A percentile compares a stretch with the other conserved stretches of the same genome.
These are phyloP conservation scores for Termitomyces sp. DNA, from an alignment of 768 basidiomycete genomes.

Conservation along the genomic window DNA sequence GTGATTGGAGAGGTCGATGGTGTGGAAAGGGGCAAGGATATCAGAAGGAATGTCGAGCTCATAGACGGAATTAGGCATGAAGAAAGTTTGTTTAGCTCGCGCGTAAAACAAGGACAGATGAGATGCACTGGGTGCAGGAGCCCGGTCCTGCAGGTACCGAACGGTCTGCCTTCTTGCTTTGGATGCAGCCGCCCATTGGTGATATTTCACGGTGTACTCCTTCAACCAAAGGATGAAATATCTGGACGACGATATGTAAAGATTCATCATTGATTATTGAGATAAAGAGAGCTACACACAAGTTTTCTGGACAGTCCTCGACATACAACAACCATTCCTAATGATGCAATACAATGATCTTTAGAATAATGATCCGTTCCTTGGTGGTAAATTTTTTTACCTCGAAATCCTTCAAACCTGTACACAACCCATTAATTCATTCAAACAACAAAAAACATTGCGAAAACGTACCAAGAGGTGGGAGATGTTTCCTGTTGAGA, in stretches of 20 bases:
- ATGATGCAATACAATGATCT: conserved; percentile 13
- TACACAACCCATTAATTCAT: conserved; percentile 1
- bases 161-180: conserved; percentile 30
- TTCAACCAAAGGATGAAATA: conserved; percentile 83
- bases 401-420: conserved; percentile 72
- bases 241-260: conserved; percentile 27
- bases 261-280: not conserved
- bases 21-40: conserved; percentile 59
- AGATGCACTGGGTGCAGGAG: conserved; percentile 44
- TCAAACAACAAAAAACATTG: not conserved
- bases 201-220: conserved; percentile 57
- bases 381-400: conserved; percentile 20
- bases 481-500: conserved; percentile 71
- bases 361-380: not conserved
- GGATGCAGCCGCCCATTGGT: conserved; percentile 38
- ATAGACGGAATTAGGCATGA: conserved; percentile 67
- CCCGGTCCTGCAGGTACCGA: conserved; percentile 29
- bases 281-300: conserved; percentile 37
- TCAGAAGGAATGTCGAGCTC: conserved; percentile 71
- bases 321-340: conserved; percentile 82
- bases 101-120: conserved; percentile 71
- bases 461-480: conserved; percentile 55
- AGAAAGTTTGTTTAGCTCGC: conserved; percentile 79
- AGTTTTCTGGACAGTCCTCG: conserved; percentile 71
- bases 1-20: conserved; percentile 40